Evolutionary conservation across 2,329 filamentous ascomycete species (phyloP).

Genomic region (Epichloe brachyelytri): DNA sequence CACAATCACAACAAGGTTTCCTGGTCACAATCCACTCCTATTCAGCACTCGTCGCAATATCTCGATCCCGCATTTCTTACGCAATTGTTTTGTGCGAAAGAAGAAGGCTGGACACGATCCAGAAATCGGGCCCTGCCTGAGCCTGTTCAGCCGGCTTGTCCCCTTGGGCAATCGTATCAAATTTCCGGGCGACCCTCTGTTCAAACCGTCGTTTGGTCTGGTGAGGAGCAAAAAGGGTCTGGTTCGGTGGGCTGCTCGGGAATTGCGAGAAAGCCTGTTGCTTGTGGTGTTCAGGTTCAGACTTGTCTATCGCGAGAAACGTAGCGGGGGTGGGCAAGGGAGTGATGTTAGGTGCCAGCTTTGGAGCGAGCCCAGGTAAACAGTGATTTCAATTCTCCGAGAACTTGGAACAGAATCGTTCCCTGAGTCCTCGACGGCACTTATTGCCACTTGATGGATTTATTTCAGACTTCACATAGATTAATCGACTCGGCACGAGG

Average conservation of each 20-base stretch:
- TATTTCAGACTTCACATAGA: neutral
- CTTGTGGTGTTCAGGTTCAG: neutral
- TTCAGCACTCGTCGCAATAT: slow-evolving; percentile 22
- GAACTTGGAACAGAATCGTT: neutral
- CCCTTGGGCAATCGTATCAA: neutral
- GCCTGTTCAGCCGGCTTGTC: neutral
- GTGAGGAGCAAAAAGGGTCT: slow-evolving; percentile 7
- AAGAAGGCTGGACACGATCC: neutral
- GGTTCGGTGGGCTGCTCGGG: neutral
- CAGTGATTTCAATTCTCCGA: neutral
- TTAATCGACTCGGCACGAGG: neutral
- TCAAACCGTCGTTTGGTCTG: slow-evolving; percentile 18
- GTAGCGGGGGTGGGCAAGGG: neutral
- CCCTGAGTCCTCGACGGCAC: neutral
- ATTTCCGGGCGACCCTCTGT: slow-evolving; percentile 7
- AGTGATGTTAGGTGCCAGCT: neutral
- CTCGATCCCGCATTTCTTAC: slow-evolving; percentile 10
- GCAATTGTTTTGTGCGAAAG: slow-evolving; percentile 9
- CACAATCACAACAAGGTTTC: neutral
- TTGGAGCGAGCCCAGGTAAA: neutral
- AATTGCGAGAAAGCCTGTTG: neutral
- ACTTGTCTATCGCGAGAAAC: slow-evolving; percentile 2
- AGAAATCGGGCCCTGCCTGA: neutral
- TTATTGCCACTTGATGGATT: neutral
- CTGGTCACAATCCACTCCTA: slow-evolving; percentile 19